A percentile compares a stretch with the other conserved stretches of the same genome.
These are phyloP conservation scores for Boletus barrowsii DNA, from an alignment of 768 basidiomycete species.

Conservation along the genomic window DNA sequence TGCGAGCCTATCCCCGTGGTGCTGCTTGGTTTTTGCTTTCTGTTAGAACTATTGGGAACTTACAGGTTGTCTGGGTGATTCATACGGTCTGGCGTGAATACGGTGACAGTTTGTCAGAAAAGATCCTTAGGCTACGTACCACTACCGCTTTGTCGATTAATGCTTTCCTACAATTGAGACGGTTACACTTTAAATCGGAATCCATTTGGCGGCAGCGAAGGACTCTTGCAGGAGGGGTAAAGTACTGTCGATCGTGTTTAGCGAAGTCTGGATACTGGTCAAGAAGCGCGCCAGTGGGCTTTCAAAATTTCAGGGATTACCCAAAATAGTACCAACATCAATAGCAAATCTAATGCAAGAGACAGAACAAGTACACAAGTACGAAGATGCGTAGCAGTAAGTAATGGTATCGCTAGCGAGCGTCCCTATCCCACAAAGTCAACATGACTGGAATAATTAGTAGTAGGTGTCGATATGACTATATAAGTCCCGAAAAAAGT, in stretches of 20 bases:
- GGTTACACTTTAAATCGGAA: constrained; percentile 73
- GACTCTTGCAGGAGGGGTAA: background rate
- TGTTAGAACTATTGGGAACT: constrained; percentile 15
- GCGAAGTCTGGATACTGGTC: background rate
- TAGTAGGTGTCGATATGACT: constrained; percentile 12
- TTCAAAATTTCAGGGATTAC: constrained; percentile 1
- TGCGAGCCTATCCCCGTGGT: constrained; percentile 59
- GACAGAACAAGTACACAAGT: constrained; percentile 27
- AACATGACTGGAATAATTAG: constrained; percentile 32
- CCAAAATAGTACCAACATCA: constrained; percentile 5
- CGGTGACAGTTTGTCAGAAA: background rate
- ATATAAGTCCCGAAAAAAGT: constrained; percentile 18
- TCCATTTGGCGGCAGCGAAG: constrained; percentile 47
- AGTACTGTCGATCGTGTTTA: background rate
- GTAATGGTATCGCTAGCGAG: constrained; percentile 19
- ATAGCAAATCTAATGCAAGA: constrained; percentile 16
- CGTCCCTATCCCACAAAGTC: constrained; percentile 26
- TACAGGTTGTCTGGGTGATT: constrained; percentile 52
- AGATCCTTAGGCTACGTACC: constrained; percentile 48
- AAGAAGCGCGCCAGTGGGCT: background rate
- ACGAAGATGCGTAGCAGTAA: constrained; percentile 20
- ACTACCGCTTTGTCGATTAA: constrained; percentile 82
- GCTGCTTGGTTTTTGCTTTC: background rate
- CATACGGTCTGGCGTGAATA: constrained; percentile 12
- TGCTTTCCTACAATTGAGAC: constrained; percentile 66